A percentile compares a stretch with the other conserved stretches of the same genome.
Evolutionary conservation across 371 early-diverging fungal genomes (phyloP).

Genomic region (Mucor indicus): DNA sequence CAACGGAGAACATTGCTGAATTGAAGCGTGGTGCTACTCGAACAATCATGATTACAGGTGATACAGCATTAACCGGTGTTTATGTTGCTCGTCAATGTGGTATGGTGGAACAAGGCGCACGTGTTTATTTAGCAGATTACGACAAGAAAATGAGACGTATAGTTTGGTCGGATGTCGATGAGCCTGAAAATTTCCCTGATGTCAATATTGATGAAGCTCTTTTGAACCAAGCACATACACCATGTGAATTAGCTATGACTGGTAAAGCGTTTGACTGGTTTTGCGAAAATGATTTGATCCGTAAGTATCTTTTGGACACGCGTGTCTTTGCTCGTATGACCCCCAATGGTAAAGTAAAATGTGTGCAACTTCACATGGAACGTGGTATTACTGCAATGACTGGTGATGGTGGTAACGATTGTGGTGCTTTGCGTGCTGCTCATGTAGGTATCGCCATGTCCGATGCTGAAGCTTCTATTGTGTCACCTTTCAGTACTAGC

Average conservation of each 20-base stretch:
- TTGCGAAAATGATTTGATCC: slow-evolving; percentile 37
- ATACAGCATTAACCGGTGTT: slow-evolving; percentile 85
- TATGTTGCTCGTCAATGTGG: slow-evolving; percentile 81
- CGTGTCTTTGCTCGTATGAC: slow-evolving; percentile 81
- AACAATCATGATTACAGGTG: slow-evolving; percentile 93
- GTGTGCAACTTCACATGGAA: slow-evolving; percentile 73
- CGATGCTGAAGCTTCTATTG: slow-evolving; percentile 83
- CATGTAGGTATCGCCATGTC: slow-evolving; percentile 92
- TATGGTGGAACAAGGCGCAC: slow-evolving; percentile 48
- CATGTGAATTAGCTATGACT: slow-evolving; percentile 68
- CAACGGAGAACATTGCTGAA: slow-evolving; percentile 65
- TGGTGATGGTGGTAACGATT: slow-evolving; percentile 97
- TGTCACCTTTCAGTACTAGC: slow-evolving; percentile 81
- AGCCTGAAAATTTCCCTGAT: slow-evolving; percentile 30
- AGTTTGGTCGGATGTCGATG: slow-evolving; percentile 56
- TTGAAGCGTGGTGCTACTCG: slow-evolving; percentile 76
- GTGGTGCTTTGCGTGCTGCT: slow-evolving; percentile 88
- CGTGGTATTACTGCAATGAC: slow-evolving; percentile 82
- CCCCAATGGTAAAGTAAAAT: slow-evolving; percentile 69
- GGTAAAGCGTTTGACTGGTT: slow-evolving; percentile 68
- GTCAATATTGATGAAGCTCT: slow-evolving; percentile 35
- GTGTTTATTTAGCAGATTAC: slow-evolving; percentile 54
- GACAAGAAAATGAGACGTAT: slow-evolving; percentile 24
- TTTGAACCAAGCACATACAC: slow-evolving; percentile 25
- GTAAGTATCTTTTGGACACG: slow-evolving; percentile 49